phyloP scores from a whole-genome alignment of 2,329 filamentous ascomycete genomes.

The Apiospora pterosperma region DNA sequence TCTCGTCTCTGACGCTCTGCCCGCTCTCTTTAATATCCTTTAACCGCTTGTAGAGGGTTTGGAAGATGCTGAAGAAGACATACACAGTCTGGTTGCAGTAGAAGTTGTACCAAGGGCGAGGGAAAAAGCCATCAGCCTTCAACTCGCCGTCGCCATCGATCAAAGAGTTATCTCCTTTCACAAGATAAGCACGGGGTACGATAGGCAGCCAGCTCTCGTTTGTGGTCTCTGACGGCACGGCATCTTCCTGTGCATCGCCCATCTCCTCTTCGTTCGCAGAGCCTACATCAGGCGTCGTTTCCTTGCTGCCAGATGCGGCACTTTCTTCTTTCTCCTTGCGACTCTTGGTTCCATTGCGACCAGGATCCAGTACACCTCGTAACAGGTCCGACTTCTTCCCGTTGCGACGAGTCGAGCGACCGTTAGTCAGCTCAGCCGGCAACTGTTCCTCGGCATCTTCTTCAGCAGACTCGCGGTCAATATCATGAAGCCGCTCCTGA shows the following conservation, averaged over 20 bases:
- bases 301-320: constrained; percentile 74
- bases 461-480: constrained; percentile 67
- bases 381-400: constrained; percentile 78
- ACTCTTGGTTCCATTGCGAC: constrained; percentile 66
- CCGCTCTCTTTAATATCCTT: constrained; percentile 79
- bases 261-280: constrained; percentile 77
- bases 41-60: constrained; percentile 84
- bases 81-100: constrained; percentile 91
- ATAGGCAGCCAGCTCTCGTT: constrained; percentile 64
- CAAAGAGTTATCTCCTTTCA: constrained; percentile 50
- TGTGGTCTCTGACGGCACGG: constrained; percentile 57
- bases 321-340: constrained; percentile 77
- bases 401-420: constrained; percentile 61
- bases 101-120: constrained; percentile 78
- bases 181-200: constrained; percentile 53
- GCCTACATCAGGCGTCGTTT: constrained; percentile 81
- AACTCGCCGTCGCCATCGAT: constrained; percentile 59
- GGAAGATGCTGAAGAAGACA: constrained; percentile 91
- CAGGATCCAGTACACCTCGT: constrained; percentile 79
- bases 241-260: constrained; percentile 57
- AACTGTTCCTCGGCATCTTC: constrained; percentile 75
- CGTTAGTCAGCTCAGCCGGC: constrained; percentile 67
- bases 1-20: constrained; percentile 67
- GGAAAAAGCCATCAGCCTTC: constrained; percentile 77
- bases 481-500: constrained; percentile 62